Percentiles rank a stretch among this genome's conserved stretches.
phyloP scores from a whole-genome alignment of 495 filamentous ascomycete species.

The Daldinia loculata region DNA sequence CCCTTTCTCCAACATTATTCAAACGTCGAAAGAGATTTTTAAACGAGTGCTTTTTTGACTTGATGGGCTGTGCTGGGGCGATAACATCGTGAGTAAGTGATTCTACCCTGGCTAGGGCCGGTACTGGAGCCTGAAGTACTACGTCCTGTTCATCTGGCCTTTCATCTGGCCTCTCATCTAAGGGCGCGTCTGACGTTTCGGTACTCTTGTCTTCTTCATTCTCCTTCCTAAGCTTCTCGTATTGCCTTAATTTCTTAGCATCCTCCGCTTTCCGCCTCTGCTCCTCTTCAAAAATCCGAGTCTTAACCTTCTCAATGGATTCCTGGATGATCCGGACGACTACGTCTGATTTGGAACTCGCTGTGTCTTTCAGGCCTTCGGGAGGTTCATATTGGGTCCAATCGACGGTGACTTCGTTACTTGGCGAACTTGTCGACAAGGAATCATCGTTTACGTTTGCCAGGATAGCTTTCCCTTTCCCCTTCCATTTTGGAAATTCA shows the following conservation, averaged over 20 bases:
- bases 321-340: conserved; percentile 43
- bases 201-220: conserved; percentile 10
- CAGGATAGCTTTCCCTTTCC: conserved; percentile 35
- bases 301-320: conserved; percentile 47
- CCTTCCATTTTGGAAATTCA: conserved; percentile 28
- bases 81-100: neutral
- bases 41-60: conserved; percentile 28
- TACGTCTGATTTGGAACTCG: conserved; percentile 40
- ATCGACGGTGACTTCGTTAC: conserved; percentile 32
- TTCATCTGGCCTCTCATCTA: conserved; percentile 6
- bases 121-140: neutral
- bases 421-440: neutral
- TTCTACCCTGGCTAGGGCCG: neutral
- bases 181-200: conserved; percentile 5
- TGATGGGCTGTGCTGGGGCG: conserved; percentile 16
- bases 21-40: conserved; percentile 37
- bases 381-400: conserved; percentile 51
- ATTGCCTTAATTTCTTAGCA: conserved; percentile 16
- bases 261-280: conserved; percentile 25
- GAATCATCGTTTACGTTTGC: neutral
- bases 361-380: conserved; percentile 37
- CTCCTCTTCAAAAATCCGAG: conserved; percentile 44
- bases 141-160: neutral
- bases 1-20: conserved; percentile 26
- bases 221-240: conserved; percentile 27